Evolutionary conservation across 140 eudicot genomes (phyloP).

Genomic region (Anethum foeniculum): DNA sequence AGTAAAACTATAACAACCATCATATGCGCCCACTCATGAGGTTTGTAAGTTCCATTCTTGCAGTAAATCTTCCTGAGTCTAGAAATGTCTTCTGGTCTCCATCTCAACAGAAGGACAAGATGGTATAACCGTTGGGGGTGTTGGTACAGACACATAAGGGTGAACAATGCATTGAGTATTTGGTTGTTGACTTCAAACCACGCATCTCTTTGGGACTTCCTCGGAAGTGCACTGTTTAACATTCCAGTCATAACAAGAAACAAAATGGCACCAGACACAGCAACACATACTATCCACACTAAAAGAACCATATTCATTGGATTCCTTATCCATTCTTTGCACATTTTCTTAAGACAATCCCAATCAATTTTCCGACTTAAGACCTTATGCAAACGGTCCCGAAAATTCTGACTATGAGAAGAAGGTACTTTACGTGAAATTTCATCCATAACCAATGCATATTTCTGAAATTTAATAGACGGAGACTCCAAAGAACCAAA

Average conservation of each 20-base stretch:
- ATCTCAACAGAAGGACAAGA: slow-evolving; percentile 57
- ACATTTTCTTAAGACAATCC: slow-evolving; percentile 35
- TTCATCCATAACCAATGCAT: slow-evolving; percentile 50
- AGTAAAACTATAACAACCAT: slow-evolving; percentile 60
- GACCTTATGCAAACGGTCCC: slow-evolving; percentile 39
- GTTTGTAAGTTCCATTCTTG: slow-evolving; percentile 81
- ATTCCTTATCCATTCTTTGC: slow-evolving; percentile 68
- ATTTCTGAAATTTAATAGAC: slow-evolving; percentile 47
- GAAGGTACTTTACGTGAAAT: slow-evolving; percentile 52
- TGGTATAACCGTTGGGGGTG: slow-evolving; percentile 77
- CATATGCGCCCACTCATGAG: slow-evolving; percentile 80
- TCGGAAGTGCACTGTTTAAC: slow-evolving; percentile 65
- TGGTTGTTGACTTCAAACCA: slow-evolving; percentile 97
- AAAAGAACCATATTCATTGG: slow-evolving; percentile 77
- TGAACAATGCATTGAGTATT: slow-evolving; percentile 80
- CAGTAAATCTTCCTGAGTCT: slow-evolving; percentile 60
- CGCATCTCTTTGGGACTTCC: slow-evolving; percentile 63
- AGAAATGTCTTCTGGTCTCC: slow-evolving; percentile 61
- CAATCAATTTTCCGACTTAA: slow-evolving; percentile 57
- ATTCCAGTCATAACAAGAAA: slow-evolving; percentile 90
- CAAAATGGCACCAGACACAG: slow-evolving; percentile 81
- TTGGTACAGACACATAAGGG: slow-evolving; percentile 82
- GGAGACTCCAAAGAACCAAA: slow-evolving; percentile 39
- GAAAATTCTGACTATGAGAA: slow-evolving; percentile 29
- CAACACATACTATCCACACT: slow-evolving; percentile 71